Evolutionary conservation across 805 yeast species (phyloP).

Genomic region (Debaryomyces prosopidis): DNA sequence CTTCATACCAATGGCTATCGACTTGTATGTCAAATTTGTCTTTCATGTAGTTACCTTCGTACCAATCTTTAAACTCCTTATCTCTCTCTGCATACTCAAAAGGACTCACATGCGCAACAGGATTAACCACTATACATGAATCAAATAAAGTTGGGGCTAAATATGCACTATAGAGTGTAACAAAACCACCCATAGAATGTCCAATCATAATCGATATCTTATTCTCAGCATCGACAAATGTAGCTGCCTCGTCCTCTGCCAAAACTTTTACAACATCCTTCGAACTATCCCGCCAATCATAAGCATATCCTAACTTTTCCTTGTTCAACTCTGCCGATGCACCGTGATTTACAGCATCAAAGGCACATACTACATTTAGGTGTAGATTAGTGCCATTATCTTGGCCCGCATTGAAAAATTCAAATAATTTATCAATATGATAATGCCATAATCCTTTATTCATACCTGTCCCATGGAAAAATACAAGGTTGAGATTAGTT

Average conservation of each 20-base stretch:
- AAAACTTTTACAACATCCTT: constrained; percentile 9
- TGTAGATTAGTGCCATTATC: constrained; percentile 5
- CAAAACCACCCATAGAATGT: constrained; percentile 16
- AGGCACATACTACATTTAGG: constrained; percentile 21
- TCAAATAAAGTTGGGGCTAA: constrained; percentile 9
- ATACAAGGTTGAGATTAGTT: constrained; percentile 11
- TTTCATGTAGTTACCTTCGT: constrained; percentile 7
- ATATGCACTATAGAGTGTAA: constrained; percentile 3
- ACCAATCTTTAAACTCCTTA: constrained; percentile 8
- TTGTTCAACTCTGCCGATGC: constrained; percentile 10
- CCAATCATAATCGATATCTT: constrained; percentile 12
- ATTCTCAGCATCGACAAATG: neutral
- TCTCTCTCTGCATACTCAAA: neutral
- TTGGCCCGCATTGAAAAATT: neutral
- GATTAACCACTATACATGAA: constrained; percentile 10
- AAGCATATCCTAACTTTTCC: constrained; percentile 6
- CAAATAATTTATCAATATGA: constrained; percentile 12
- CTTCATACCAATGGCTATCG: constrained; percentile 11
- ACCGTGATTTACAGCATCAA: constrained; percentile 14
- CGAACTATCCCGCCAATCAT: constrained; percentile 12
- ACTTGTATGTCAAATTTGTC: constrained; percentile 8
- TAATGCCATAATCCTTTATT: constrained; percentile 15
- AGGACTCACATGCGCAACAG: constrained; percentile 5
- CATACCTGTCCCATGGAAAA: constrained; percentile 18
- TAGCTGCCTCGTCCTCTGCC: constrained; percentile 2